Evolutionary conservation across 2,329 filamentous ascomycete genomes (phyloP), one percentile per base, ranked within the genome.

Genomic region (Colletotrichum aenigma): DNA sequence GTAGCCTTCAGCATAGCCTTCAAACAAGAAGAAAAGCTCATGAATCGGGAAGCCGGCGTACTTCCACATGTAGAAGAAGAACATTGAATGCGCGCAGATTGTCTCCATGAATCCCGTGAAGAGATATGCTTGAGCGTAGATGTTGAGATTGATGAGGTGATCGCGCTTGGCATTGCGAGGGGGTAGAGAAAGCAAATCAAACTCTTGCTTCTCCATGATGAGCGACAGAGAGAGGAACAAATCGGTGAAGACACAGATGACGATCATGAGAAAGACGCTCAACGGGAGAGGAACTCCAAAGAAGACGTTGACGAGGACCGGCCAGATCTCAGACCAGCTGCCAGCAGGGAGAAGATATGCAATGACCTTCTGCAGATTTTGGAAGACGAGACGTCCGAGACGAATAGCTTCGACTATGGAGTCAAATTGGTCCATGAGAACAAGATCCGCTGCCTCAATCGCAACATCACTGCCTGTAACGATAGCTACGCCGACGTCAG

Each of bases 41-140:
- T 58, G 24, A 10, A 58, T 26, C 0, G 55, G 55, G 15, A 58
- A 58, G 15, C 24, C 55, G 6, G 55, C 55, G 26, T 58, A 58
- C 55, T 58, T 58, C 55, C 55, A 58, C 24, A 58, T 58, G 55
- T 58, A 58, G 7, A 26, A 28, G 3, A 58, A 58, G 55, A 58
- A 58, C 55, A 58, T 58, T 0, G 55, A 28, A 28, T 58, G 55
- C 18, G 55, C 55, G 7, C 6, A 9, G 7, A 58, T 0, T 0
- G 55, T 58, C 55, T 58, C 55, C 55, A 58, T 58, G 15, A 58
- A 9, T 9, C 55, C 55, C 1, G 55, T 58, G 24, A 58, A 58
- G 5, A 58, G 24, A 0, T 58, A 58, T 24, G 55, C 55, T 58
- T 58, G 55, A 0, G 55, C 55, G 7, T 58, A 58, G 55, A 58